phyloP scores from a whole-genome alignment of 139 green algal species.

The Pleodorina starrii region DNA sequence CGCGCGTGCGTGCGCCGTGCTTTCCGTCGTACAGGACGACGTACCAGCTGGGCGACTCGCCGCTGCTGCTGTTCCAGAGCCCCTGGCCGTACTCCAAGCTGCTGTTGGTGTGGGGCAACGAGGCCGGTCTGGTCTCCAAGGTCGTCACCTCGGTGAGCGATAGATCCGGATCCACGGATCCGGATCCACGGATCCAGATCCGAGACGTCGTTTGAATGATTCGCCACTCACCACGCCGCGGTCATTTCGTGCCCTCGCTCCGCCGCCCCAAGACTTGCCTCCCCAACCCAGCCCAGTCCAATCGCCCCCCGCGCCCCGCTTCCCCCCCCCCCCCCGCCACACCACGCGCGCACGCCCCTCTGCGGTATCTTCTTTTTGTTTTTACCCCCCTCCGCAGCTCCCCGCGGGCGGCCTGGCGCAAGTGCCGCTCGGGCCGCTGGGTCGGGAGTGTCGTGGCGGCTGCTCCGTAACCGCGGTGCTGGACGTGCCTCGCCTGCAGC shows the following conservation, averaged over 20 bases:
- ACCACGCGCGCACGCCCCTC: too few relatives aligned
- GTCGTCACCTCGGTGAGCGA: conserved; percentile 1
- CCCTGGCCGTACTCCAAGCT: conserved; percentile 46
- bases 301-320: too few relatives aligned
- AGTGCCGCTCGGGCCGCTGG: conserved; percentile 40
- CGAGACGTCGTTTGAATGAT: too few relatives aligned
- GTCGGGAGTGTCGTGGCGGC: conserved; percentile 55
- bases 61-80: conserved; percentile 47
- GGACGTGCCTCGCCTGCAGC: conserved; percentile 29
- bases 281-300: too few relatives aligned
- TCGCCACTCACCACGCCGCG: too few relatives aligned
- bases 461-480: conserved; percentile 47
- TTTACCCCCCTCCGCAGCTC: conserved; percentile 31
- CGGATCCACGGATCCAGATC: too few relatives aligned
- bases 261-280: too few relatives aligned
- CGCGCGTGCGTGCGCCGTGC: too few relatives aligned
- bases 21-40: not conserved
- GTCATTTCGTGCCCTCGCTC: too few relatives aligned
- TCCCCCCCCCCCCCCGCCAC: too few relatives aligned
- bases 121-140: not conserved
- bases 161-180: too few relatives aligned
- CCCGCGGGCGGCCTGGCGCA: not conserved
- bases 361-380: too few relatives aligned
- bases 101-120: conserved; percentile 64
- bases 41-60: not conserved